A percentile compares a stretch with the other conserved stretches of the same genome.
These are phyloP conservation scores for Saccharum spontaneum DNA, from an alignment of 176 grass and related monocot genomes.

Conservation along the genomic window DNA sequence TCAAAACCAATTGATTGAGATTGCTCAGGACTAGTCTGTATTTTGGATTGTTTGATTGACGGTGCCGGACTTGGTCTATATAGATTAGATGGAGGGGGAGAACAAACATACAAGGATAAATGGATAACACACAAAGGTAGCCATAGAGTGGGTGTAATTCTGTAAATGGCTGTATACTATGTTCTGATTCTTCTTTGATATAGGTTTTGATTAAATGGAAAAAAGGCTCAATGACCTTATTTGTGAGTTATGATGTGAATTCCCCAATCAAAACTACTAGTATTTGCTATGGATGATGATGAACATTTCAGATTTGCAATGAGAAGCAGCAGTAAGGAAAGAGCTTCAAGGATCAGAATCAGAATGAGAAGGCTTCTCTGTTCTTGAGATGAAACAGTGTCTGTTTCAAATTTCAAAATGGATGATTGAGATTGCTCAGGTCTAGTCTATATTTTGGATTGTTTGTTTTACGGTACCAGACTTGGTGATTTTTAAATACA, in stretches of 20 bases:
- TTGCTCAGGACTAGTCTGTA: neutral
- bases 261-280: no score
- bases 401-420: neutral
- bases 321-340: neutral
- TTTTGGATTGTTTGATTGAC: slow-evolving; percentile 20
- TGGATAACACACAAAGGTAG: neutral
- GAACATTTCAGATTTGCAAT: no score
- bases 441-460: neutral
- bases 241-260: neutral
- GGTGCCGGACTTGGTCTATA: neutral
- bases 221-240: neutral
- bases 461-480: neutral
- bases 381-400: slow-evolving; percentile 34
- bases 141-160: slow-evolving; percentile 14
- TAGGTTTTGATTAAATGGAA: neutral
- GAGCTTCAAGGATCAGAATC: neutral
- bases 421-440: neutral
- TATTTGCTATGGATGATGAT: no score
- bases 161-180: slow-evolving; percentile 22
- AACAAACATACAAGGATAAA: neutral
- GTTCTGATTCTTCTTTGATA: neutral
- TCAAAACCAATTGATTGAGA: neutral
- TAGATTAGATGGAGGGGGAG: neutral
- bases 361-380: slow-evolving; percentile 9
- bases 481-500: neutral